Evolutionary conservation across 2,329 filamentous ascomycete genomes (phyloP).

Genomic region (Pseudogymnoascus destructans): DNA sequence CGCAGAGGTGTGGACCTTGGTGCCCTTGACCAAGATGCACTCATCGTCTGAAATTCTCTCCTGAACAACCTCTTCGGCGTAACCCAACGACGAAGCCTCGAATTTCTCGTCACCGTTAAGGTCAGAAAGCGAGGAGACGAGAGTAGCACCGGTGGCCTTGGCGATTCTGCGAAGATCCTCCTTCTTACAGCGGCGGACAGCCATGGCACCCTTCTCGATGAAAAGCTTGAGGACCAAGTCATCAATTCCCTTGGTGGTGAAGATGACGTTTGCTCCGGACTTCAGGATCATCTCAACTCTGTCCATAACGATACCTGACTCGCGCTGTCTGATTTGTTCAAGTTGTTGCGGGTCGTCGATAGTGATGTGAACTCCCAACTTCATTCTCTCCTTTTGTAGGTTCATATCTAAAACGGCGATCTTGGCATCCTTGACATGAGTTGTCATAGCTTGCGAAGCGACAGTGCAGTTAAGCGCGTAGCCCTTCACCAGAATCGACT

Average conservation of each 20-base stretch:
- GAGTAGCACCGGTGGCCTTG: slow-evolving; percentile 84
- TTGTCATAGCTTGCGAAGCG: slow-evolving; percentile 95
- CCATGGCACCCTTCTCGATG: slow-evolving; percentile 90
- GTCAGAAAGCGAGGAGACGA: slow-evolving; percentile 88
- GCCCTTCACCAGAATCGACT: slow-evolving; percentile 85
- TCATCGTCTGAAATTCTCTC: slow-evolving; percentile 98
- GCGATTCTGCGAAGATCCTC: slow-evolving; percentile 93
- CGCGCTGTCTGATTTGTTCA: slow-evolving; percentile 89
- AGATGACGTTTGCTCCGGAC: slow-evolving; percentile 85
- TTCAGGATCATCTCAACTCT: slow-evolving; percentile 96
- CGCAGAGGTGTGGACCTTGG: slow-evolving; percentile 84
- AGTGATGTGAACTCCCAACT: slow-evolving; percentile 95
- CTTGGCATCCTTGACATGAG: slow-evolving; percentile 81
- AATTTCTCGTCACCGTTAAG: slow-evolving; percentile 97
- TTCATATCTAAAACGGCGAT: slow-evolving; percentile 98
- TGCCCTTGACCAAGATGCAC: slow-evolving; percentile 92
- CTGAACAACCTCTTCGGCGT: slow-evolving; percentile 93
- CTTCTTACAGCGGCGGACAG: slow-evolving; percentile 93
- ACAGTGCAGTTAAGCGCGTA: slow-evolving; percentile 98
- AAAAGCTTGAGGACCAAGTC: slow-evolving; percentile 91
- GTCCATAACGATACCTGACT: slow-evolving; percentile 86
- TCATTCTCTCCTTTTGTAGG: slow-evolving; percentile 97
- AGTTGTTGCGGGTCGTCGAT: slow-evolving; percentile 95
- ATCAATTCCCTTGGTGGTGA: slow-evolving; percentile 98
- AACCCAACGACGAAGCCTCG: slow-evolving; percentile 74